phyloP scores from a whole-genome alignment of 1,139 yeast species.

The Yamadazyma triangularis region DNA sequence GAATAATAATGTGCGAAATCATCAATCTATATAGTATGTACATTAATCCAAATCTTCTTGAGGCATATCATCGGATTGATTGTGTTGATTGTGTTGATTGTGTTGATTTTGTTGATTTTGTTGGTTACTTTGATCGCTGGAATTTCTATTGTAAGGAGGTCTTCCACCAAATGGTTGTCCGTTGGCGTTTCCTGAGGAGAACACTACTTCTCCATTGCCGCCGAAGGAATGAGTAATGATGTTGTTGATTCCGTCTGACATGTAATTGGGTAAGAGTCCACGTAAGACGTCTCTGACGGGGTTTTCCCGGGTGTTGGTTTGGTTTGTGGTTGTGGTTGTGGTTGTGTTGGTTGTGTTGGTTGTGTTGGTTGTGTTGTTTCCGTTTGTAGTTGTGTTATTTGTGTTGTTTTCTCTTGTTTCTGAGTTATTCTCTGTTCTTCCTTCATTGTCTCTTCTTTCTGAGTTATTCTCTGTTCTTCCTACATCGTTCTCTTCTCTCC shows the following conservation, averaged over 20 bases:
- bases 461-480: neutral
- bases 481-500: too few species aligned
- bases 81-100: constrained; percentile 3
- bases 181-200: neutral
- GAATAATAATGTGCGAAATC: too few species aligned
- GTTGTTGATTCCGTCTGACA: constrained; percentile 11
- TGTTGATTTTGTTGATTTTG: neutral
- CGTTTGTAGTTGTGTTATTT: too few species aligned
- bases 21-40: too few species aligned
- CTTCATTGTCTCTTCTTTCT: neutral
- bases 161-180: neutral
- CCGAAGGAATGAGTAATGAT: constrained; percentile 12
- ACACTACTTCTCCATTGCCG: constrained; percentile 5
- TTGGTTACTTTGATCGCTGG: too few species aligned
- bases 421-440: too few species aligned
- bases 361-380: too few species aligned
- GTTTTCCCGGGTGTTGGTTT: neutral
- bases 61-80: constrained; percentile 2
- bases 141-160: too few species aligned
- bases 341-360: too few species aligned
- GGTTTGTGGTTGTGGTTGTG: constrained; percentile 3
- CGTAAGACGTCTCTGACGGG: constrained; percentile 11
- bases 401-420: too few species aligned
- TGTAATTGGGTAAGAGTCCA: constrained; percentile 12
- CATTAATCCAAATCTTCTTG: constrained; percentile 1